phyloP scores from a whole-genome alignment of 306 rosid species.

The Betula pendula region DNA sequence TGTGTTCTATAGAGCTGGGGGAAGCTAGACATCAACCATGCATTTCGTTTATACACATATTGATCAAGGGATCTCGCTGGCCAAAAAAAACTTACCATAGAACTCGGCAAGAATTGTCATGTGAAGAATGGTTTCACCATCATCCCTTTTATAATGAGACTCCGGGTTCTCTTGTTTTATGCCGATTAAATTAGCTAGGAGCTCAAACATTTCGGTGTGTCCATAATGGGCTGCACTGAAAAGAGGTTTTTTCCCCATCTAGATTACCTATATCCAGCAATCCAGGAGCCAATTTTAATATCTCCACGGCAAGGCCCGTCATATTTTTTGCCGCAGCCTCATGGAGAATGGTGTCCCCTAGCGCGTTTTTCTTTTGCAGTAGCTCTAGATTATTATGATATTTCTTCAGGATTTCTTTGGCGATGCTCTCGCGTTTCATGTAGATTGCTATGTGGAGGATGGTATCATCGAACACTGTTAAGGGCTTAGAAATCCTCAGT shows the following conservation, averaged over 20 bases:
- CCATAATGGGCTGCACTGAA: conserved; percentile 12
- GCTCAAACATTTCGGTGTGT: not conserved
- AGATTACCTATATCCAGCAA: not conserved
- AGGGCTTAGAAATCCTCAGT: no score
- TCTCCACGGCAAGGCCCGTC: not conserved
- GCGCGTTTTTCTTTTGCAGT: not conserved
- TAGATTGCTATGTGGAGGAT: conserved; percentile 19
- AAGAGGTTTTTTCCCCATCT: conserved; percentile 8
- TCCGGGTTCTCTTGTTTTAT: no score
- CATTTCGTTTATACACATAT: no score
- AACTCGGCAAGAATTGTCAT: conserved; percentile 17
- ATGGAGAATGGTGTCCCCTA: conserved; percentile 21
- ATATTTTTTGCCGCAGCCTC: conserved; percentile 11
- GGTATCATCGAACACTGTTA: not conserved
- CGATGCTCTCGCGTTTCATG: not conserved
- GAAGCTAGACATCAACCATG: no score
- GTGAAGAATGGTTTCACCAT: conserved; percentile 10
- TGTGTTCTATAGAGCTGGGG: no score
- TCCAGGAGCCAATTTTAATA: not conserved
- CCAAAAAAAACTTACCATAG: conserved; percentile 6
- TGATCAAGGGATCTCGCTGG: no score
- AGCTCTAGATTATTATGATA: no score
- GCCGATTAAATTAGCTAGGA: not conserved
- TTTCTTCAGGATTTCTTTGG: not conserved
- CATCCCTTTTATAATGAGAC: not conserved